A percentile compares a stretch with the other conserved stretches of the same genome.
Evolutionary conservation across 177 flowering plant genomes (phyloP).

Genomic region (Tripterygium wilfordii): DNA sequence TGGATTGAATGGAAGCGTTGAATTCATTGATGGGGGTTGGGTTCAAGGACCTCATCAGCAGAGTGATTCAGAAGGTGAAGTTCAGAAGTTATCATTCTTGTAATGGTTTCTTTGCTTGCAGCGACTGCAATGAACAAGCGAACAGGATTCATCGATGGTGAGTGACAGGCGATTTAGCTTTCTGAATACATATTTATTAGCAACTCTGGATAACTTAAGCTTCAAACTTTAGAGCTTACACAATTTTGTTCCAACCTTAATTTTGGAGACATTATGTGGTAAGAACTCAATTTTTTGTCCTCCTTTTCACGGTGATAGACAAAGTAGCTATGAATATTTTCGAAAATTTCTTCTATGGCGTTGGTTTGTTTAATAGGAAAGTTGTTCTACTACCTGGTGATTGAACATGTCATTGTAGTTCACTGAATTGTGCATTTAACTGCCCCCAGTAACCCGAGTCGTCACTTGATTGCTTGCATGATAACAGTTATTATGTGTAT

Average conservation of each 20-base stretch:
- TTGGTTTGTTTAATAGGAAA: too few species aligned
- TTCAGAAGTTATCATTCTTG: neutral
- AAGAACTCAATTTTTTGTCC: too few species aligned
- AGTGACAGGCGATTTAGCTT: neutral
- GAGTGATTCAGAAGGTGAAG: conserved; percentile 2
- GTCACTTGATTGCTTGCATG: too few species aligned
- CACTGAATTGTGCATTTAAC: too few species aligned
- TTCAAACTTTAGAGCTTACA: neutral
- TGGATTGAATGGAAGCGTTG: conserved; percentile 48
- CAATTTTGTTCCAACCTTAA: conserved; percentile 7
- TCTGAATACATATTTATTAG: neutral
- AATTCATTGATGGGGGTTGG: conserved; percentile 58
- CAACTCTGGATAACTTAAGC: neutral
- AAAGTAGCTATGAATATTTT: too few species aligned
- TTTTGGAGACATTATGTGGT: too few species aligned
- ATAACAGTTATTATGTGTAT: too few species aligned
- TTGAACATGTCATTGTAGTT: too few species aligned
- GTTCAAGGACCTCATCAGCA: conserved; percentile 25
- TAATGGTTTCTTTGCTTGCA: neutral
- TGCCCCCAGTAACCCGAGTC: too few species aligned
- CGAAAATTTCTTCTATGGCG: too few species aligned
- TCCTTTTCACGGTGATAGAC: too few species aligned
- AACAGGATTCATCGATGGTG: neutral
- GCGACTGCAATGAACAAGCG: neutral
- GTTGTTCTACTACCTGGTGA: too few species aligned